A percentile compares a stretch with the other conserved stretches of the same genome.
phyloP scores from a whole-genome alignment of 2,329 filamentous ascomycete genomes.

The Orbilia javanica region DNA sequence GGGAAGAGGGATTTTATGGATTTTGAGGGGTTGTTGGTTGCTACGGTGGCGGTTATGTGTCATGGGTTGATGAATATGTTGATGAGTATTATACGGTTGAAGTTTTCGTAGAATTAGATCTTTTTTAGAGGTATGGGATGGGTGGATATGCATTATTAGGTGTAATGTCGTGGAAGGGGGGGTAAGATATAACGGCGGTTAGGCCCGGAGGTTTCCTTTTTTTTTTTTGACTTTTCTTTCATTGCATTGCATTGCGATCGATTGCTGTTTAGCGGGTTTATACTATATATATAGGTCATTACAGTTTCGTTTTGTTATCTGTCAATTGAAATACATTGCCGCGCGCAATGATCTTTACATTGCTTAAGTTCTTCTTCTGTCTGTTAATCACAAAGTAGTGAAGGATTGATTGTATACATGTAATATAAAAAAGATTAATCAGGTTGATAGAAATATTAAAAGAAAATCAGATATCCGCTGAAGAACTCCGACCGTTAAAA shows the following conservation, averaged over 20 bases:
- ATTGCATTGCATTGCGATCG: not conserved
- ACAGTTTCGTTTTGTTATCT: too few species aligned
- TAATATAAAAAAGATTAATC: not conserved
- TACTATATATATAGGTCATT: too few species aligned
- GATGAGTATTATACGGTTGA: slow-evolving; percentile 76
- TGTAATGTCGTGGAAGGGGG: too few species aligned
- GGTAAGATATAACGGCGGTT: too few species aligned
- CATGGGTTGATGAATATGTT: slow-evolving; percentile 80
- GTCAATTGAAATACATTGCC: too few species aligned
- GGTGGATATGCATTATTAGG: too few species aligned
- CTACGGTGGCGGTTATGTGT: slow-evolving; percentile 71
- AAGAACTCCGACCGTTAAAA: slow-evolving; percentile 10
- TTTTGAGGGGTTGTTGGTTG: slow-evolving; percentile 76
- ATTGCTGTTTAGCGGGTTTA: slow-evolving; percentile 3
- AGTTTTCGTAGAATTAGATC: slow-evolving; percentile 66
- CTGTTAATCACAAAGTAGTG: too few species aligned
- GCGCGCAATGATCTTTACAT: too few species aligned
- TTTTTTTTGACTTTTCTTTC: not conserved
- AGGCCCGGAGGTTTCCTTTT: too few species aligned
- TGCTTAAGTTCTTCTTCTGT: too few species aligned
- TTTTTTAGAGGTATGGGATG: not conserved
- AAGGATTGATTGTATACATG: not conserved
- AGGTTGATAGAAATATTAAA: not conserved
- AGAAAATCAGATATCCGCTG: not conserved
- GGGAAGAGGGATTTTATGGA: slow-evolving; percentile 75